Evolutionary conservation across 164 flowering plant species (phyloP).

Genomic region (Pachysandra terminalis): DNA sequence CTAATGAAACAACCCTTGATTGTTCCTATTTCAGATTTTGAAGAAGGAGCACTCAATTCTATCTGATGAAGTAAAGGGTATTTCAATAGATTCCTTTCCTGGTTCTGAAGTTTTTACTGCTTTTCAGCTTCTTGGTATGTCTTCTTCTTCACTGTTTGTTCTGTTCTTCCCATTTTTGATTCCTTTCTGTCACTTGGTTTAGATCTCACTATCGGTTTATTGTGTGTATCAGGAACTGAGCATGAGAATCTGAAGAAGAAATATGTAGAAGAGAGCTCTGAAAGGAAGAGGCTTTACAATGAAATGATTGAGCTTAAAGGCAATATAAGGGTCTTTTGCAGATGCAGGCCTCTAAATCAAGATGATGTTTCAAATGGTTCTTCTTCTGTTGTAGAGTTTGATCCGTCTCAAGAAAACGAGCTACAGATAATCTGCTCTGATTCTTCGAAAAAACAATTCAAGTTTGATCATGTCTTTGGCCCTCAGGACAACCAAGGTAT

Average conservation of each 20-base stretch:
- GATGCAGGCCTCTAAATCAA: constrained; percentile 75
- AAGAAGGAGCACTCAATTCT: constrained; percentile 45
- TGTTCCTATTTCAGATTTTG: constrained; percentile 37
- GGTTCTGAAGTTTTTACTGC: constrained; percentile 38
- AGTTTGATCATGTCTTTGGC: constrained; percentile 74
- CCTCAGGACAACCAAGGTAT: constrained; percentile 82
- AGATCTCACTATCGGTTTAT: constrained; percentile 3
- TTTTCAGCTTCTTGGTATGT: constrained; percentile 53
- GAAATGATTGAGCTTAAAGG: constrained; percentile 89
- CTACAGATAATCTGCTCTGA: constrained; percentile 55
- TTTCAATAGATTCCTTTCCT: constrained; percentile 30
- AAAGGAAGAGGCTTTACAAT: constrained; percentile 76
- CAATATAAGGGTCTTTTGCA: constrained; percentile 86
- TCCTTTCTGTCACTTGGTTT: neutral
- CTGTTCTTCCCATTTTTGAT: neutral
- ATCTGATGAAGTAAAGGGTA: constrained; percentile 46
- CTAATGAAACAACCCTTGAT: neutral
- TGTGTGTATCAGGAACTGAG: constrained; percentile 38
- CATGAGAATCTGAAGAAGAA: constrained; percentile 52
- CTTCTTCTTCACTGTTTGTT: neutral
- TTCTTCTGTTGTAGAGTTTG: constrained; percentile 56
- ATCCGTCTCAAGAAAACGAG: constrained; percentile 59
- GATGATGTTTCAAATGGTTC: constrained; percentile 54
- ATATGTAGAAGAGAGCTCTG: constrained; percentile 50
- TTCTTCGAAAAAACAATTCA: constrained; percentile 70